A percentile compares a stretch with the other conserved stretches of the same genome.
These are phyloP conservation scores for Amanita pallidorosea DNA, from an alignment of 768 basidiomycete species.

Conservation along the genomic window DNA sequence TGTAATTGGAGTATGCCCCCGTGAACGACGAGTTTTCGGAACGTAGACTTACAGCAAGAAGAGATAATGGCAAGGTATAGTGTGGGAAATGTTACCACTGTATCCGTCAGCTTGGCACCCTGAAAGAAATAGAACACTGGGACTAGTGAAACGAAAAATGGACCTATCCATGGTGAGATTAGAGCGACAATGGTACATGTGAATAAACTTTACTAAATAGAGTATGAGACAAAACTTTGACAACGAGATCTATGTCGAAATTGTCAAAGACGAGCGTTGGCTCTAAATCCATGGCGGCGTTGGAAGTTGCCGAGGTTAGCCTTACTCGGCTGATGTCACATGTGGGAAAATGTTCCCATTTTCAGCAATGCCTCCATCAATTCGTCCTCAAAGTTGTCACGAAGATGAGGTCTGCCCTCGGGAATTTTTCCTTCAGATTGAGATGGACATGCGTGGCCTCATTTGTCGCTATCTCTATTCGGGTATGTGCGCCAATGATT, in stretches of 20 bases:
- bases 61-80: constrained; percentile 52
- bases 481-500: background rate
- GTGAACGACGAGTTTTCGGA: background rate
- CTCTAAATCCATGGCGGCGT: constrained; percentile 22
- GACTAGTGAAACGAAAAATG: constrained; percentile 76
- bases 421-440: too few species aligned
- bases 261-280: constrained; percentile 51
- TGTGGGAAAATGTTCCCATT: background rate
- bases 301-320: too few species aligned
- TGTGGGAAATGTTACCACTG: constrained; percentile 37
- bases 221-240: constrained; percentile 73
- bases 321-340: too few species aligned
- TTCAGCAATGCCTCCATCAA: too few species aligned
- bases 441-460: too few species aligned
- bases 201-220: constrained; percentile 50
- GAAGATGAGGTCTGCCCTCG: too few species aligned
- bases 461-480: too few species aligned
- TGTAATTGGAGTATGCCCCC: constrained; percentile 16
- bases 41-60: constrained; percentile 50
- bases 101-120: constrained; percentile 40
- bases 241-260: constrained; percentile 65
- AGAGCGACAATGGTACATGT: constrained; percentile 4
- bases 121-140: constrained; percentile 74
- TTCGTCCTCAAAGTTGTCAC: too few species aligned
- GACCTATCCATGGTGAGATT: constrained; percentile 35